Conservation (phyloP, 352 stramenopile genomes). For the Globisporangium spinosum region DNA sequence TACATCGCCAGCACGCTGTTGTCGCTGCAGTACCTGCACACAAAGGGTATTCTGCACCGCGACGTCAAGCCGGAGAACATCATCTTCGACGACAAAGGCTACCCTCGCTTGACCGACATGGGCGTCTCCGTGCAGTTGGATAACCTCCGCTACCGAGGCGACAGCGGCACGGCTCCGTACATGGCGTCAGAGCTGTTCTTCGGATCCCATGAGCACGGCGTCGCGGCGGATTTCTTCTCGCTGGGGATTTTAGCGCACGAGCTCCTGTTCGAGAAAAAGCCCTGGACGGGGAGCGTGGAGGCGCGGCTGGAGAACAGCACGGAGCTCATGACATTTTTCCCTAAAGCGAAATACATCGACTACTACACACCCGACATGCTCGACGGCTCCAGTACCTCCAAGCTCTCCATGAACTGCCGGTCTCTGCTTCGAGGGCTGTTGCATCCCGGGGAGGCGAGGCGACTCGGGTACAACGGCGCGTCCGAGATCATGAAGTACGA, state of each 20-base stretch:
- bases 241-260: constrained; percentile 58
- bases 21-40: constrained; percentile 68
- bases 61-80: constrained; percentile 88
- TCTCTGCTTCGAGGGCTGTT: constrained; percentile 48
- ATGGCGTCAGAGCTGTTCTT: constrained; percentile 73
- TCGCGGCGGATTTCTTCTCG: constrained; percentile 59
- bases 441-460: constrained; percentile 39
- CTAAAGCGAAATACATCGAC: constrained; percentile 23
- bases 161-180: constrained; percentile 63
- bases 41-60: constrained; percentile 62
- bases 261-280: constrained; percentile 41
- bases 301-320: constrained; percentile 33
- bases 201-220: constrained; percentile 47
- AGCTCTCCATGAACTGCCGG: constrained; percentile 28
- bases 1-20: constrained; percentile 58
- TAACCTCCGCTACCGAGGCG: constrained; percentile 39
- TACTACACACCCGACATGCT: constrained; percentile 61
- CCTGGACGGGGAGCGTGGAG: constrained; percentile 35
- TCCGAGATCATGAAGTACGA: constrained; percentile 48
- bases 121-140: constrained; percentile 60
- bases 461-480: constrained; percentile 36
- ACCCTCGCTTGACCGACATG: constrained; percentile 68
- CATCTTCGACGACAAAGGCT: constrained; percentile 75
- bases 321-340: constrained; percentile 25
- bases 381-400: constrained; percentile 21